Evolutionary conservation across 2,329 filamentous ascomycete species (phyloP), one percentile per base, ranked within the genome.

Genomic region (Colletotrichum sp.): DNA sequence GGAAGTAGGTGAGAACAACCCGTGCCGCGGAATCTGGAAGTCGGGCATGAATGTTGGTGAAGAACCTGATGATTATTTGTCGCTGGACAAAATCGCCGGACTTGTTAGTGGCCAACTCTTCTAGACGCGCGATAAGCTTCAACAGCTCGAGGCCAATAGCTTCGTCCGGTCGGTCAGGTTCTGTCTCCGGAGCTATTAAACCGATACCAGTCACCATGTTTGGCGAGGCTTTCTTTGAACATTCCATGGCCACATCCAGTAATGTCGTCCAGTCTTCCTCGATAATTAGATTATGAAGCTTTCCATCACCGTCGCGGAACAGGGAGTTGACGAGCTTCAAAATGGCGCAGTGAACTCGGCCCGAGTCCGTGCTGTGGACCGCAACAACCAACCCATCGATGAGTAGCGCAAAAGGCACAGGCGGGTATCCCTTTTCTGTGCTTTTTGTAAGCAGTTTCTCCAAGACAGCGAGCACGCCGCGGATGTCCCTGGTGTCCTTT

Each of bases 181-280:
- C 80, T 13, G 75, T 69, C n/a, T 78, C 76, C 7, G 77, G 77
- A 34, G 76, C 76, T 8, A 79, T 73, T n/a, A 70, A 51, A 8
- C 70, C 68, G 18, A 74, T 66, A 55, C 73, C 59, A 36, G 71
- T 38, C 13, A 74, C 63, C n/a, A 73, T 65, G 16, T 51, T 65
- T 4, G 65, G 34, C 3, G 72, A 55, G 4, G 79, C 80, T 62
- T 80, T 79, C 66, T 83, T 84, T 67, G 84, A 87, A 79, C 92
- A 94, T 69, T 87, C 87, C 5, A 85, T 84, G 3, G 90, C 90
- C 21, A 93, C 88, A 24, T 90, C 86, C 21, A 94, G 86, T 70
- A 93, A 85, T 6, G 87, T 82, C 3, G 88, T 86, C 91, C 93
- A 93, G 79, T 94, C 91, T 77, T 93, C 92, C 70, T 93, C 91